Evolutionary conservation across 2,329 filamentous ascomycete genomes (phyloP).

Genomic region (Ceratocystis diversiconidia): DNA sequence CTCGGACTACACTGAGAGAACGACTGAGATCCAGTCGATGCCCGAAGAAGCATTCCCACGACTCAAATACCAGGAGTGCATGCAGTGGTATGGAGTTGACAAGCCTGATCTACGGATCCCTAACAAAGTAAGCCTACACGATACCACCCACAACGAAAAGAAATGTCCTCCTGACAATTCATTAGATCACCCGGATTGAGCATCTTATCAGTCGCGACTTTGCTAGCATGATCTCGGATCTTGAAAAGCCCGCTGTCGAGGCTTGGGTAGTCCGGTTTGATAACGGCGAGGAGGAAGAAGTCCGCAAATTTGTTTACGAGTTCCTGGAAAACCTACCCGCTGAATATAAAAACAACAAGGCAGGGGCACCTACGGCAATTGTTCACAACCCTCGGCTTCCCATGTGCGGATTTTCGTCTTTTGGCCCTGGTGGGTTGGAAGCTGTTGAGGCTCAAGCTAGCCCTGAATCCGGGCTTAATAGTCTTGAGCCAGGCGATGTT

Average conservation of each 20-base stretch:
- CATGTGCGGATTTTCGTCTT: constrained; percentile 58
- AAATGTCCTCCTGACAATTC: constrained; percentile 17
- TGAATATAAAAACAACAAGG: constrained; percentile 50
- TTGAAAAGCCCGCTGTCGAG: constrained; percentile 58
- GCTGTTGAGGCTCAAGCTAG: constrained; percentile 24
- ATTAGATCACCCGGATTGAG: constrained; percentile 51
- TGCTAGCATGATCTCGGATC: constrained; percentile 56
- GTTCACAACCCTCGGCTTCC: constrained; percentile 61
- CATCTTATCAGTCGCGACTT: constrained; percentile 50
- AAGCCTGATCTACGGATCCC: constrained; percentile 79
- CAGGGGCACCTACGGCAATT: constrained; percentile 69
- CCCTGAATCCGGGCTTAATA: constrained; percentile 22
- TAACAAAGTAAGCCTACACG: constrained; percentile 38
- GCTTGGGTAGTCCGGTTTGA: constrained; percentile 52
- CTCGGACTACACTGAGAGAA: constrained; percentile 8
- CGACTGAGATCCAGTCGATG: constrained; percentile 9
- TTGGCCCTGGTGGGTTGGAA: constrained; percentile 36
- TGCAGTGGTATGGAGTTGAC: constrained; percentile 70
- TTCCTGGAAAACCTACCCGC: constrained; percentile 55
- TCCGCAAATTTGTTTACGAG: constrained; percentile 45
- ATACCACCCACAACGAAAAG: not conserved
- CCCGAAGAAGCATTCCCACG: constrained; percentile 37
- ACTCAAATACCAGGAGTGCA: constrained; percentile 61
- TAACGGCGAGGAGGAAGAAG: constrained; percentile 35
- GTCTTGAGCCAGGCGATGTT: constrained; percentile 57